phyloP scores from a whole-genome alignment of 2,329 filamentous ascomycete species.

The Chaetomiaceae sp. region DNA sequence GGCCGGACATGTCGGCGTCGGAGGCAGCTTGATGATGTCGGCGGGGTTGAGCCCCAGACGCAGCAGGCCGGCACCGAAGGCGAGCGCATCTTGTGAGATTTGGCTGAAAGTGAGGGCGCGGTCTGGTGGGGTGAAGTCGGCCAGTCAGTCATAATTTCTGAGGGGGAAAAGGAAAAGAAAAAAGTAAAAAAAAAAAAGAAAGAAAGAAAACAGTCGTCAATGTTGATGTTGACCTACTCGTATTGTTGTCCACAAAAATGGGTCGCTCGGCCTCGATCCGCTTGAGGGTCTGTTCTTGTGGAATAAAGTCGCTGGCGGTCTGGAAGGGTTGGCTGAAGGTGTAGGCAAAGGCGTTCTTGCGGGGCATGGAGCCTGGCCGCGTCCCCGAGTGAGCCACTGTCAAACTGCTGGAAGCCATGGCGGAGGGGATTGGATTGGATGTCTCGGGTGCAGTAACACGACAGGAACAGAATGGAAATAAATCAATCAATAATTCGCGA shows the following conservation, averaged over 20 bases:
- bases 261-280: slow-evolving; percentile 31
- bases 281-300: slow-evolving; percentile 29
- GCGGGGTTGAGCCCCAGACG: slow-evolving; percentile 34
- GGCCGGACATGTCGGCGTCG: slow-evolving; percentile 34
- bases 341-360: slow-evolving; percentile 34
- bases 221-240: slow-evolving; percentile 35
- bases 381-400: slow-evolving; percentile 23
- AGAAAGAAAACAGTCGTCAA: too few relatives aligned
- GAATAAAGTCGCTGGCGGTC: slow-evolving; percentile 28
- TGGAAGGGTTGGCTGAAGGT: slow-evolving; percentile 36
- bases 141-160: too few relatives aligned
- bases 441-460: background rate
- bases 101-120: slow-evolving; percentile 34
- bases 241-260: slow-evolving; percentile 39
- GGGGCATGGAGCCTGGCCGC: slow-evolving; percentile 24
- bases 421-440: background rate
- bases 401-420: background rate
- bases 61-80: slow-evolving; percentile 34
- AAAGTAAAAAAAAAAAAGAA: too few relatives aligned
- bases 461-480: too few relatives aligned
- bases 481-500: too few relatives aligned
- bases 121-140: slow-evolving; percentile 24
- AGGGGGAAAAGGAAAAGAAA: too few relatives aligned
- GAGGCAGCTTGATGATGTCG: slow-evolving; percentile 32
- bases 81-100: slow-evolving; percentile 33